phyloP scores from a whole-genome alignment of 1,284 basidiomycete genomes.

The Sanghuangporus baumii region DNA sequence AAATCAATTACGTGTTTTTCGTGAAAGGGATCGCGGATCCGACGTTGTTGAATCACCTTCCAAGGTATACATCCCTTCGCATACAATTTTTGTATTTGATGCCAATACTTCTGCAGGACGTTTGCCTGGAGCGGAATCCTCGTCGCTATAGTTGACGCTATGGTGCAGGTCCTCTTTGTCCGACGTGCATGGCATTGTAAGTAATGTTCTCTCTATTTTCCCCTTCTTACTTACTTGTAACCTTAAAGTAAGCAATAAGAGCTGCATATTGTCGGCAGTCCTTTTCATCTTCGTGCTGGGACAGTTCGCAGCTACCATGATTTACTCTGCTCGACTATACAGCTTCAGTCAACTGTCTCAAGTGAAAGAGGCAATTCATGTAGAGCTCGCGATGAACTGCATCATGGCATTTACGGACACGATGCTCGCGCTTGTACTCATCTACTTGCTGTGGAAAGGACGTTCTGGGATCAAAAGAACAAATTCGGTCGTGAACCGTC shows the following conservation, averaged over 20 bases:
- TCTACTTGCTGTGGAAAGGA: conserved; percentile 31
- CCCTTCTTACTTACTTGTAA: neutral
- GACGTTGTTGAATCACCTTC: neutral
- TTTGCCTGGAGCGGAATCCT: neutral
- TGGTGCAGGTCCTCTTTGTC: conserved; percentile 1
- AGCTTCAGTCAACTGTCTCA: neutral
- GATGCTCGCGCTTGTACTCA: conserved; percentile 33
- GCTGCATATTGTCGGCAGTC: neutral
- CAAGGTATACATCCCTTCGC: neutral
- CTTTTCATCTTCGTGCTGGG: neutral
- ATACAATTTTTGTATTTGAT: neutral
- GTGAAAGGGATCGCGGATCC: neutral
- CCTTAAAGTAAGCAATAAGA: neutral
- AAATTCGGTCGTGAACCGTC: conserved; percentile 34
- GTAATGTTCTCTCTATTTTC: neutral
- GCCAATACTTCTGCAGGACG: neutral
- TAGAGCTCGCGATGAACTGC: neutral
- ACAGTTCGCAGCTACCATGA: neutral
- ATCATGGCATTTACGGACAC: conserved; percentile 28
- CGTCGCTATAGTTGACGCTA: neutral
- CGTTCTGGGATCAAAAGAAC: conserved; percentile 18
- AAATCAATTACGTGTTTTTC: conserved; percentile 1
- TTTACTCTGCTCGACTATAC: conserved; percentile 16
- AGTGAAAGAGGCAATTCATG: conserved; percentile 56
- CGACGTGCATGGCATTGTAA: conserved; percentile 2